phyloP scores from a whole-genome alignment of 2,329 filamentous ascomycete genomes.

The Geosmithia flava region DNA sequence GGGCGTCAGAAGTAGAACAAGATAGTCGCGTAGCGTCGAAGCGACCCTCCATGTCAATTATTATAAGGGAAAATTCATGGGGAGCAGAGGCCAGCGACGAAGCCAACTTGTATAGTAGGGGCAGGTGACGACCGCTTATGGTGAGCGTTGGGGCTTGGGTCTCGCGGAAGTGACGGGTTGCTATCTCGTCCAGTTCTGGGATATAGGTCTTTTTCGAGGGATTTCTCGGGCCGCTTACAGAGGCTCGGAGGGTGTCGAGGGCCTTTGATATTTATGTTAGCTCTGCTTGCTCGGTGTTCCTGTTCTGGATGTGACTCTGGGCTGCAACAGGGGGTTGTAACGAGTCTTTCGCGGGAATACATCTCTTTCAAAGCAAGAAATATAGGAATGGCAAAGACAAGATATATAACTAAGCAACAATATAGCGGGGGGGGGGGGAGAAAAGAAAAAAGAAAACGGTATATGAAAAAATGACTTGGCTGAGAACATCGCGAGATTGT shows the following conservation, averaged over 20 bases:
- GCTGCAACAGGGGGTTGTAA: no score
- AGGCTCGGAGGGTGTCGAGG: conserved; percentile 6
- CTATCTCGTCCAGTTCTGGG: conserved; percentile 31
- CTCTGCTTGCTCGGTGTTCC: no score
- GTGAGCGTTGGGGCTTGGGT: conserved; percentile 34
- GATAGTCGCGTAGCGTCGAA: conserved; percentile 40
- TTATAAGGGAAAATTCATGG: conserved; percentile 31
- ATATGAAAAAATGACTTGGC: neutral
- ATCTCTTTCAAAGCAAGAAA: no score
- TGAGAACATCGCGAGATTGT: neutral
- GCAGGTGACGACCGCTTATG: conserved; percentile 38
- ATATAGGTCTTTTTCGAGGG: conserved; percentile 24
- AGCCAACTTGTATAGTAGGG: conserved; percentile 43
- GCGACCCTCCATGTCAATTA: conserved; percentile 41
- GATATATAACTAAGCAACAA: no score
- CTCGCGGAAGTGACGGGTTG: conserved; percentile 30
- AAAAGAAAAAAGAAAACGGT: neutral
- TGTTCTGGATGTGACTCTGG: no score
- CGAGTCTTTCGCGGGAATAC: no score
- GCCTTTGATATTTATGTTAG: conserved; percentile 7
- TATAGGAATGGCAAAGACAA: no score
- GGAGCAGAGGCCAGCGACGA: conserved; percentile 36
- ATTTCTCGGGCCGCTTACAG: conserved; percentile 3
- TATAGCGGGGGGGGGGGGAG: no score
- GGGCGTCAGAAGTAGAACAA: conserved; percentile 24